Conservation (phyloP, 78 protist species). For the Cavenderia fasciculata region DNA sequence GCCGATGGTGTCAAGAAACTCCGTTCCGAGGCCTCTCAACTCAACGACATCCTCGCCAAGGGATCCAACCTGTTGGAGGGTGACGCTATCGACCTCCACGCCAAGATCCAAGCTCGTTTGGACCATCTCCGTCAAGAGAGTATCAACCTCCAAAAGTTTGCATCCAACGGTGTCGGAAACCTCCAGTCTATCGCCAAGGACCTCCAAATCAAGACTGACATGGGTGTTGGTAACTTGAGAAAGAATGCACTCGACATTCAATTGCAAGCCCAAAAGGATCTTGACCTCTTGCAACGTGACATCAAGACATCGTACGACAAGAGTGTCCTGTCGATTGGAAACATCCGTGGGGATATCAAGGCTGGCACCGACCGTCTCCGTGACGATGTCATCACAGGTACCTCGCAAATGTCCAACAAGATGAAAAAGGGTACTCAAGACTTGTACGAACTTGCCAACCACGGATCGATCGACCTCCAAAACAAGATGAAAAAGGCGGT, state of each 20-base stretch:
- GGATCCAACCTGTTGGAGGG: neutral
- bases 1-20: neutral
- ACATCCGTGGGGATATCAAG: conserved; percentile 8
- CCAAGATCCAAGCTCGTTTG: neutral
- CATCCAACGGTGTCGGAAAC: neutral
- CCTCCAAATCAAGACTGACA: neutral
- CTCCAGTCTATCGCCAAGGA: neutral
- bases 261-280: neutral
- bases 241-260: conserved; percentile 9
- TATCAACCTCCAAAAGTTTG: neutral
- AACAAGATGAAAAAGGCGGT: too few species aligned
- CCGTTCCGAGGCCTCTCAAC: neutral
- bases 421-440: conserved; percentile 17
- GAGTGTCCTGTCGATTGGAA: neutral
- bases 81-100: neutral
- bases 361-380: neutral
- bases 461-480: too few species aligned
- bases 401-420: neutral
- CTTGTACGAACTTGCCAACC: neutral
- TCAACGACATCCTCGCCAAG: neutral
- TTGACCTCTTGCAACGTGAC: neutral
- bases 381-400: neutral
- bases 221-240: neutral
- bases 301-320: neutral
- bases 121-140: conserved; percentile 8